Evolutionary conservation across 257 asterid genomes (phyloP).

Genomic region (Solanum ossicruentum): DNA sequence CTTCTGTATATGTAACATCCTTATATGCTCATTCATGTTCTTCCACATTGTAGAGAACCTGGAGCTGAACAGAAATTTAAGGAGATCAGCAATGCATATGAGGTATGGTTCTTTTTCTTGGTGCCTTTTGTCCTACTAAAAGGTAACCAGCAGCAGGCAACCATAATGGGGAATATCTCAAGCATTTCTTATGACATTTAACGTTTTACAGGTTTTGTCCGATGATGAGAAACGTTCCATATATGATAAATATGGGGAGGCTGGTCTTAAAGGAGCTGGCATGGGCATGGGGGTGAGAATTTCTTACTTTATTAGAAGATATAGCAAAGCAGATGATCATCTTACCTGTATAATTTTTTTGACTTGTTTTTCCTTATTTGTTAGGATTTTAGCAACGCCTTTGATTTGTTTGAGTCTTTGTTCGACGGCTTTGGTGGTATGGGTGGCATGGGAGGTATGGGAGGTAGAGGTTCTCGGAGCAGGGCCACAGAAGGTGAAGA

Average conservation of each 20-base stretch:
- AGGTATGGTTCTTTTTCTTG: conserved; percentile 38
- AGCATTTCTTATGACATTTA: neutral
- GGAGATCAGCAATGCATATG: conserved; percentile 96
- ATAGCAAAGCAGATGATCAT: neutral
- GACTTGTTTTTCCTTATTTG: neutral
- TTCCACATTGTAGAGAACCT: conserved; percentile 52
- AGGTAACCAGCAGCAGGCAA: neutral
- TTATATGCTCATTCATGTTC: conserved; percentile 1
- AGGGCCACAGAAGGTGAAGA: conserved; percentile 93
- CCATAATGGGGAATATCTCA: neutral
- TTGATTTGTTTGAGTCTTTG: conserved; percentile 78
- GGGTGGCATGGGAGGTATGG: conserved; percentile 90
- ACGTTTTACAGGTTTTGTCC: conserved; percentile 51
- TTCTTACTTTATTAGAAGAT: neutral
- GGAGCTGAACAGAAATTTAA: conserved; percentile 93
- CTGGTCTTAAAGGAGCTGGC: conserved; percentile 97
- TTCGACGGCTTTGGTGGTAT: conserved; percentile 87
- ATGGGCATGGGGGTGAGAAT: conserved; percentile 85
- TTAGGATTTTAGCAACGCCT: conserved; percentile 97
- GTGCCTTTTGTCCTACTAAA: neutral
- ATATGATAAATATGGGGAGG: conserved; percentile 93
- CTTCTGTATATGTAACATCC: neutral
- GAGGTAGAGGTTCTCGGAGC: conserved; percentile 63
- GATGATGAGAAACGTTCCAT: conserved; percentile 96
- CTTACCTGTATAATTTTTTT: neutral